Conservation (phyloP, 164 flowering plant genomes). For the Vitis riparia region DNA sequence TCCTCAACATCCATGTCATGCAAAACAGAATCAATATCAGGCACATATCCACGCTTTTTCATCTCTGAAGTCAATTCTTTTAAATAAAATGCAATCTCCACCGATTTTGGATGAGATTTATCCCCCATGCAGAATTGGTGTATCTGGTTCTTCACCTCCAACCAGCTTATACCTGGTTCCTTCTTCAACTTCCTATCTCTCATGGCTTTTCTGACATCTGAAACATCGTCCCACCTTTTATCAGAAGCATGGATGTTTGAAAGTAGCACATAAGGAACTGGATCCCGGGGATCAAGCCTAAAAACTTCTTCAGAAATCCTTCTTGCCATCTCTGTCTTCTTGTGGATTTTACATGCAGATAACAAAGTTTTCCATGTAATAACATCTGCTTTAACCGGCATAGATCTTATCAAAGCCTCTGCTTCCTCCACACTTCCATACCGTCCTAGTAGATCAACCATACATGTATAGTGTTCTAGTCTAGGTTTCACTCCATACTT, state of each 20-base stretch:
- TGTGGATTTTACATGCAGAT: slow-evolving; percentile 69
- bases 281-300: slow-evolving; percentile 52
- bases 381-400: slow-evolving; percentile 62
- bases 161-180: slow-evolving; percentile 83
- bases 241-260: slow-evolving; percentile 64
- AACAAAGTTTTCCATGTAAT: slow-evolving; percentile 81
- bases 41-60: slow-evolving; percentile 54
- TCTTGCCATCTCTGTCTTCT: slow-evolving; percentile 63
- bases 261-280: slow-evolving; percentile 67
- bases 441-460: slow-evolving; percentile 81
- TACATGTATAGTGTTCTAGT: slow-evolving; percentile 67
- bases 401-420: slow-evolving; percentile 53
- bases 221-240: slow-evolving; percentile 61
- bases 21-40: slow-evolving; percentile 48
- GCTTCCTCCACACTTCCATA: slow-evolving; percentile 69
- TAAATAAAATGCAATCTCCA: slow-evolving; percentile 49
- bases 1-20: slow-evolving; percentile 71
- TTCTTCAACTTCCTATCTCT: slow-evolving; percentile 60
- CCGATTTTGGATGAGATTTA: slow-evolving; percentile 47
- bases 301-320: slow-evolving; percentile 53
- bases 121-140: slow-evolving; percentile 60
- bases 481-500: slow-evolving; percentile 52
- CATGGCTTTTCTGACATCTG: slow-evolving; percentile 60
- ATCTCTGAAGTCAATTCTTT: slow-evolving; percentile 49
- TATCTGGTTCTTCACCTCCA: slow-evolving; percentile 64